Evolutionary conservation across 345 rosid genomes (phyloP).

Genomic region (Ceriops decandra): DNA sequence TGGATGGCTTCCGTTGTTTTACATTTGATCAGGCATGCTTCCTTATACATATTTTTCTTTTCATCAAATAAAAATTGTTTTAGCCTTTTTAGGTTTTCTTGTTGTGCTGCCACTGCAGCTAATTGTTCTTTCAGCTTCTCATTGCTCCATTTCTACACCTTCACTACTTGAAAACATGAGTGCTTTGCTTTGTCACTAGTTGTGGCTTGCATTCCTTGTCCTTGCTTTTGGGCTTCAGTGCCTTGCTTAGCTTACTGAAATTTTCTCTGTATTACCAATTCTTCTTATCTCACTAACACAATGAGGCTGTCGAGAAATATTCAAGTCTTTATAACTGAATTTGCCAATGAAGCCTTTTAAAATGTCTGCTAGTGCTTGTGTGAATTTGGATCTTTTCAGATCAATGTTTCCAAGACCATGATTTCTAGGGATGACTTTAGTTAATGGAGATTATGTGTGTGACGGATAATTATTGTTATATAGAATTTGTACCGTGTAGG

Average conservation of each 20-base stretch:
- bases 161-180: neutral
- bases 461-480: neutral
- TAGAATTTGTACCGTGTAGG: neutral
- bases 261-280: no score
- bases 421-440: neutral
- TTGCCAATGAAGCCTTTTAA: neutral
- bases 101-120: no score
- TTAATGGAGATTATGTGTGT: neutral
- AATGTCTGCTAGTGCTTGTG: neutral
- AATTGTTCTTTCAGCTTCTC: neutral
- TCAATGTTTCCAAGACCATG: neutral
- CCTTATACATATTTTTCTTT: neutral
- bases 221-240: no score
- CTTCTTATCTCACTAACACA: no score
- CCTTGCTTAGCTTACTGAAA: no score
- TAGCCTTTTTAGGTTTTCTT: neutral
- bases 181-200: neutral
- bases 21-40: constrained; percentile 76
- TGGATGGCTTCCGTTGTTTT: constrained; percentile 97
- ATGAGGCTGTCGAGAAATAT: neutral
- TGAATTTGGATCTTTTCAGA: neutral
- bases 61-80: neutral
- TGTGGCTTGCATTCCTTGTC: neutral
- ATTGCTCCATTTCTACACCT: neutral
- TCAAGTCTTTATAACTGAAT: neutral